These are phyloP conservation scores for Coemansia sp. DNA, from an alignment of 192 early-diverging fungal genomes.

Conservation along the genomic window DNA sequence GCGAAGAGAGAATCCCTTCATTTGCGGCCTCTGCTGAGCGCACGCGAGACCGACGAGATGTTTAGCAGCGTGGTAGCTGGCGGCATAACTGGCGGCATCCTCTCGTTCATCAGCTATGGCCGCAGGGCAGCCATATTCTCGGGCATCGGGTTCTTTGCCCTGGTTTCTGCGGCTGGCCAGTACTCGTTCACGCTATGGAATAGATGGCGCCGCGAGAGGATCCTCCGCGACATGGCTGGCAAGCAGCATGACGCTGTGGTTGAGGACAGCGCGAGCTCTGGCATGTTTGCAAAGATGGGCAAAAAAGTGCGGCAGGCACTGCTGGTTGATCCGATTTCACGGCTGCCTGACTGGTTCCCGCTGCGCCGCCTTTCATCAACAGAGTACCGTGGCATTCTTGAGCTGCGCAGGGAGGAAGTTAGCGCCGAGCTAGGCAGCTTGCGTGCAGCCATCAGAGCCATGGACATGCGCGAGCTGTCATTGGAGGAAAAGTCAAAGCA, in stretches of 20 bases:
- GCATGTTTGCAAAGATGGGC: conserved; percentile 6
- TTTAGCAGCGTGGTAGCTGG: conserved; percentile 67
- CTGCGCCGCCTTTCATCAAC: conserved; percentile 62
- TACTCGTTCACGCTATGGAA: conserved; percentile 46
- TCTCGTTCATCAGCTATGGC: conserved; percentile 59
- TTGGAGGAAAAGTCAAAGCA: no score
- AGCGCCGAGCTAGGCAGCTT: conserved; percentile 16
- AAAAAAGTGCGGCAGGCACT: conserved; percentile 19
- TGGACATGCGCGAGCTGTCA: conserved; percentile 24
- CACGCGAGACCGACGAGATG: conserved; percentile 63
- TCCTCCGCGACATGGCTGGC: conserved; percentile 40
- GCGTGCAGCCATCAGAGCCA: conserved; percentile 17
- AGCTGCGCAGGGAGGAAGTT: conserved; percentile 20
- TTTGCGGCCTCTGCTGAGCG: conserved; percentile 60
- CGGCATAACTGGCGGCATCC: conserved; percentile 60
- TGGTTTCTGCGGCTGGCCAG: conserved; percentile 57
- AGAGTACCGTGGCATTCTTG: conserved; percentile 65
- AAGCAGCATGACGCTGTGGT: neutral
- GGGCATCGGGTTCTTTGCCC: conserved; percentile 62
- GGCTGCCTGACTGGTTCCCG: conserved; percentile 65
- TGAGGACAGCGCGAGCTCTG: neutral
- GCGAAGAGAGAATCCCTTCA: conserved; percentile 57
- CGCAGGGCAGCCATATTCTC: conserved; percentile 57
- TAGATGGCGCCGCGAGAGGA: conserved; percentile 59
- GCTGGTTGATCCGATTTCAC: conserved; percentile 39